Evolutionary conservation across 1,139 yeast species (phyloP).

Genomic region (Geotrichum restrictum): DNA sequence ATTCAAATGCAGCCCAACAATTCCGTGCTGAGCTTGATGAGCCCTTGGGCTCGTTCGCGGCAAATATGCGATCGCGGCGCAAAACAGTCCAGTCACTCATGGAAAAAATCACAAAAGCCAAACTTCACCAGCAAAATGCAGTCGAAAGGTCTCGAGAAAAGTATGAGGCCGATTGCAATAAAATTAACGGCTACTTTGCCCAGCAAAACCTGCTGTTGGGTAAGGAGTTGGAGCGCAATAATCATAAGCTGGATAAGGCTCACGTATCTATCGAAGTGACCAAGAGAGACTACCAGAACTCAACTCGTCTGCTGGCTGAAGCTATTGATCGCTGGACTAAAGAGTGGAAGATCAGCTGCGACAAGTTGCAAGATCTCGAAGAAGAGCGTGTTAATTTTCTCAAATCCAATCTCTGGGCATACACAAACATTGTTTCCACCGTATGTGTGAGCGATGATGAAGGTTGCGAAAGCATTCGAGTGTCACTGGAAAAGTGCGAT

Average conservation of each 20-base stretch:
- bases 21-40: slow-evolving; percentile 44
- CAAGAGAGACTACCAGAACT: slow-evolving; percentile 56
- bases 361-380: slow-evolving; percentile 71
- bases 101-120: slow-evolving; percentile 44
- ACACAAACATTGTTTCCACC: slow-evolving; percentile 70
- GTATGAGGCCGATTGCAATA: slow-evolving; percentile 58
- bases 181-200: slow-evolving; percentile 55
- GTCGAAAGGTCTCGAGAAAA: slow-evolving; percentile 48
- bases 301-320: slow-evolving; percentile 58
- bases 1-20: slow-evolving; percentile 46
- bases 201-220: slow-evolving; percentile 75
- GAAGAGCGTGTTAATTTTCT: slow-evolving; percentile 70
- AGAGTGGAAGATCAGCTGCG: slow-evolving; percentile 74
- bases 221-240: slow-evolving; percentile 65
- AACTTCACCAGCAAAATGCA: slow-evolving; percentile 39
- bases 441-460: slow-evolving; percentile 78
- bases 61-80: slow-evolving; percentile 44
- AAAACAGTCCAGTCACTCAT: slow-evolving; percentile 48
- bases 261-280: slow-evolving; percentile 47
- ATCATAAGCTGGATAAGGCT: slow-evolving; percentile 57
- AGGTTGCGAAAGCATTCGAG: slow-evolving; percentile 65
- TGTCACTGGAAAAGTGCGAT: slow-evolving; percentile 64
- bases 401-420: slow-evolving; percentile 78
- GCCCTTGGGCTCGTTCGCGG: slow-evolving; percentile 45
- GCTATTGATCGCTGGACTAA: slow-evolving; percentile 67